Base-by-base conservation (phyloP, 2,329 filamentous ascomycete genomes). In the Fusarium metavorans region DNA sequence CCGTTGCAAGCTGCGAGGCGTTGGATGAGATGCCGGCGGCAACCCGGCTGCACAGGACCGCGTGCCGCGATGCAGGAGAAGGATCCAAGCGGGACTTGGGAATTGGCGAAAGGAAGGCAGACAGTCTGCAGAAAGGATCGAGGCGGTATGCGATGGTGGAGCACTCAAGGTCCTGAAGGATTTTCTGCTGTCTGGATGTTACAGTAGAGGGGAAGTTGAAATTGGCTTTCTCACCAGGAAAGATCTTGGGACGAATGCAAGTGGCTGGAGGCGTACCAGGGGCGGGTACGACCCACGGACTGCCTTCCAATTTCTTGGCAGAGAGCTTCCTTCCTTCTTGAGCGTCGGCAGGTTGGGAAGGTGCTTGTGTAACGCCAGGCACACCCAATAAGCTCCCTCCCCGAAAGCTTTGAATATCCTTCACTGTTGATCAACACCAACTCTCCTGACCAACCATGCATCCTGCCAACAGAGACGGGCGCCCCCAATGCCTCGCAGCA, bases 141-240 rank as follows among this genome's bases (percentile, higher is more conserved):
- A 50, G 59, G 25, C n/a, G 34, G 30, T 43, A 25, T 37, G 52
- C 20, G 48, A 32, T 43, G 18, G 30, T 6, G n/a, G 23, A 56
- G 35, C 34, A 37, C 23, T 14, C 30, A 27, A 23, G 20, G 18
- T 52, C 57, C 18, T 14, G 23, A 32, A 58, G 25, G 56, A 39
- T 58, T 58, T 35, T 41, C 14, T 52, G 62, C 60, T 65, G 66
- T 63, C 58, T 48, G 23, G 20, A 25, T 25, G 41, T 45, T 48
- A 30, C 27, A 27, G 27, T 30, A 25, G 23, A 57, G 39, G 45
- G 67, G 67, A 73, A 48, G 69, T 75, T 71, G 66, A 71, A 75
- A 75, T 73, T 75, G 72, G 39, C 69, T 65, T 73, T 71, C 43
- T 30, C 45, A 11, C 32, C 35, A 64, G 72, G 52, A 61, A 72